These are phyloP conservation scores for Gentiana macrophylla DNA, from an alignment of 257 asterid genomes.

Conservation along the genomic window DNA sequence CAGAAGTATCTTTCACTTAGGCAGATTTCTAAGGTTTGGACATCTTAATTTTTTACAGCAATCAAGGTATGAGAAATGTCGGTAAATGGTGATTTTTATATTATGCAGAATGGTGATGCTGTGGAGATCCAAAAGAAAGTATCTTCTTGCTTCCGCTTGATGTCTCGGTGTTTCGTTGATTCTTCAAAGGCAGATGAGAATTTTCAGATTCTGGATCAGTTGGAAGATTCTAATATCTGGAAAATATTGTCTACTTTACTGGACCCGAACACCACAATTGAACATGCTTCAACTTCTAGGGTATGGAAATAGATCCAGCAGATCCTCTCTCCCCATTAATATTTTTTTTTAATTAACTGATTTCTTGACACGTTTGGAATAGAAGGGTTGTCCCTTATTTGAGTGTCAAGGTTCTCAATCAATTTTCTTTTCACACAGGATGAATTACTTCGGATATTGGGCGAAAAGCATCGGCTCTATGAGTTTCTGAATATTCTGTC, in stretches of 20 bases:
- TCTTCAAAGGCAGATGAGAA: conserved; percentile 78
- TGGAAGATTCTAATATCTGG: conserved; percentile 76
- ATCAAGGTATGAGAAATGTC: conserved; percentile 10
- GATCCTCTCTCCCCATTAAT: conserved; percentile 2
- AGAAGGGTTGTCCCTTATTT: neutral
- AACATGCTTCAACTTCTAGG: conserved; percentile 51
- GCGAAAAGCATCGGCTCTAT: conserved; percentile 66
- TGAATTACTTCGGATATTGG: conserved; percentile 59
- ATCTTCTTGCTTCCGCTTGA: conserved; percentile 54
- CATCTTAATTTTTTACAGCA: conserved; percentile 1
- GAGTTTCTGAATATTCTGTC: conserved; percentile 73
- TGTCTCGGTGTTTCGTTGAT: conserved; percentile 84
- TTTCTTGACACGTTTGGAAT: too few relatives aligned
- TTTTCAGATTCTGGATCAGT: conserved; percentile 76
- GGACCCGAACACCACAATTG: conserved; percentile 57
- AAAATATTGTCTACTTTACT: conserved; percentile 50
- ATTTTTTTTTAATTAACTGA: too few relatives aligned
- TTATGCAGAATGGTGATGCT: conserved; percentile 67
- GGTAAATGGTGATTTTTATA: conserved; percentile 10
- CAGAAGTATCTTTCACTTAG: conserved; percentile 70
- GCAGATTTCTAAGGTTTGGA: conserved; percentile 61
- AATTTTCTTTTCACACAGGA: conserved; percentile 39
- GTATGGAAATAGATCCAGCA: conserved; percentile 29
- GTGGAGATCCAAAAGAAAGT: conserved; percentile 76
- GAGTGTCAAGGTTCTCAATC: conserved; percentile 13